Percentiles rank a stretch among this genome's conserved stretches.
These are phyloP conservation scores for Aegilops speltoides DNA, from an alignment of 176 grass and related monocot species.

Conservation along the genomic window DNA sequence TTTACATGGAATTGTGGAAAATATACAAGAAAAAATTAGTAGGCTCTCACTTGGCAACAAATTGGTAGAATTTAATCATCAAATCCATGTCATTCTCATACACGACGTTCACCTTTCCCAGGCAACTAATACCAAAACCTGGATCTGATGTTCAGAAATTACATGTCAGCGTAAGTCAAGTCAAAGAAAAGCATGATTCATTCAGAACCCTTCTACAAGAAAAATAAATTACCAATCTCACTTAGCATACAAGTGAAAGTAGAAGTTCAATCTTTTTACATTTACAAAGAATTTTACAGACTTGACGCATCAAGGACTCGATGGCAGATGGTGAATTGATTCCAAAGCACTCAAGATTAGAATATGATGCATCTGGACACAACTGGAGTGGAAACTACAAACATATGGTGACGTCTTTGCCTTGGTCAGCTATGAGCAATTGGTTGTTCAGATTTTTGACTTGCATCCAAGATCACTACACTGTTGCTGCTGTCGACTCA, in stretches of 20 bases:
- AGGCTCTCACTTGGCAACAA: constrained; percentile 79
- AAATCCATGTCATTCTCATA: constrained; percentile 79
- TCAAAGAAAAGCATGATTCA: not conserved
- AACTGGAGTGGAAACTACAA: not conserved
- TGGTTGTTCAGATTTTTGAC: not conserved
- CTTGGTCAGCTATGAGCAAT: not conserved
- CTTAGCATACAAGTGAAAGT: not conserved
- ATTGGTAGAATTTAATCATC: constrained; percentile 81
- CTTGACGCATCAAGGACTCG: not conserved
- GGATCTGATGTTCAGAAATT: constrained; percentile 61
- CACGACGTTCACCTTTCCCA: constrained; percentile 70
- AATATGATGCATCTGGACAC: not conserved
- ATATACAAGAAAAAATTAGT: not conserved
- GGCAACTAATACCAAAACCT: constrained; percentile 71
- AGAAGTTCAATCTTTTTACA: not conserved
- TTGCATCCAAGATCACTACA: not conserved
- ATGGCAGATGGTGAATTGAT: not conserved
- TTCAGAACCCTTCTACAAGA: constrained; percentile 1
- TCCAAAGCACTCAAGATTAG: not conserved
- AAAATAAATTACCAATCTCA: not conserved
- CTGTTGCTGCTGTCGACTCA: not conserved
- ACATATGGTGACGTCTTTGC: not conserved
- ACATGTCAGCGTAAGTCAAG: not conserved
- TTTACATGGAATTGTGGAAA: not conserved
- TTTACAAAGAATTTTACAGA: not conserved